Conservation (phyloP, 208 protist species). For the Kentomonas sorsogonicus region DNA sequence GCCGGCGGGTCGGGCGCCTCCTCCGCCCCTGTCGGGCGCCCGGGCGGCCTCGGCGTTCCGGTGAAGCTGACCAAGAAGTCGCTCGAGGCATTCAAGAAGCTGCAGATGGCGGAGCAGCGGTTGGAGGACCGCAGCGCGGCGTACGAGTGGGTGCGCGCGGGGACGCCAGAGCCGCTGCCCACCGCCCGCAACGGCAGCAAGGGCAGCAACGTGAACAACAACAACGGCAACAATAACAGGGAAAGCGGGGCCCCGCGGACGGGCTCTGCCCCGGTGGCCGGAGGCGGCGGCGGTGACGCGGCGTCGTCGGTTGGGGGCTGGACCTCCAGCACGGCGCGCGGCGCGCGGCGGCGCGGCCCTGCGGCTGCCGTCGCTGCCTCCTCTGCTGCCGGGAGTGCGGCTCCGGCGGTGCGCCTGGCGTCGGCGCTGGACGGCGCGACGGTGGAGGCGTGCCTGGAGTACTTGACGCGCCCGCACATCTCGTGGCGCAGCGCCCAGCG, state of each 20-base stretch:
- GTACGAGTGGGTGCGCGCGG: too few relatives aligned
- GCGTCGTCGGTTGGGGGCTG: not conserved
- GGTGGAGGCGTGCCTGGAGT: conserved; percentile 78
- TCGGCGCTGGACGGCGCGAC: conserved; percentile 68
- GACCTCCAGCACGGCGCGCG: not conserved
- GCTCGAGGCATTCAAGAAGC: not conserved
- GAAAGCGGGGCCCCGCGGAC: too few relatives aligned
- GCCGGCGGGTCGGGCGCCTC: too few relatives aligned
- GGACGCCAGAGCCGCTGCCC: not conserved
- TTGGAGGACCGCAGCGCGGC: too few relatives aligned
- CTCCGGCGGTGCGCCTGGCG: conserved; percentile 22
- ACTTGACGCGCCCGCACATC: conserved; percentile 79
- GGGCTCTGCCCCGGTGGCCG: not conserved
- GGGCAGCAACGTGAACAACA: not conserved
- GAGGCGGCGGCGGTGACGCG: not conserved
- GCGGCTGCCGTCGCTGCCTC: not conserved
- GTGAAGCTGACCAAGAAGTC: conserved; percentile 6
- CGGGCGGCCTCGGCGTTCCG: too few relatives aligned
- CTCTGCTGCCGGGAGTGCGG: not conserved
- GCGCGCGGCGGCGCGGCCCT: not conserved
- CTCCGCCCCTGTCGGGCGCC: too few relatives aligned
- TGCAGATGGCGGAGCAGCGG: conserved; percentile 1
- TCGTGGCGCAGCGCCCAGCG: conserved; percentile 75
- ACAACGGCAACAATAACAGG: not conserved
- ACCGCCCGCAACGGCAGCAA: not conserved